Evolutionary conservation across 495 filamentous ascomycete genomes (phyloP), one percentile per base, ranked within the genome.

Genomic region (Schizothecium vesticola): DNA sequence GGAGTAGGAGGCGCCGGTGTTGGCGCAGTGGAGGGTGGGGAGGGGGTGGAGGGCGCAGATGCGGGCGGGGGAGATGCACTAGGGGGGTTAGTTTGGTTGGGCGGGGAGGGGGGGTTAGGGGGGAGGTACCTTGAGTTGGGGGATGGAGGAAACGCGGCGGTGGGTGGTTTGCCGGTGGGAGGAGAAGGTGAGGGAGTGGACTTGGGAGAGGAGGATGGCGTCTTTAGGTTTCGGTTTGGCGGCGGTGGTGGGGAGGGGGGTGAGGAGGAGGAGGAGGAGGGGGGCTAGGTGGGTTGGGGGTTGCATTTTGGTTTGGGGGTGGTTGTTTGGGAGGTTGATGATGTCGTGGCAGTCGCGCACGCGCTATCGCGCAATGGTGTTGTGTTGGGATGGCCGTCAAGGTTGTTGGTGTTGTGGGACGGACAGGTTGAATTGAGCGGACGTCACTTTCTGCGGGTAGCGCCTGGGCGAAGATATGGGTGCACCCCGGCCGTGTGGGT

Each of bases 21-120:
- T 99, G 65, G 84, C 89, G 82, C 95, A 99, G 67, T 92, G 92
- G 89, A 99, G 90, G 8, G 89, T 80, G 71, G 93, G 90, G 66
- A 96, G 79, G 25, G 86, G 77, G 80, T 95, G 91, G 31, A 92
- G 83, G 22, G 81, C 80, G 79, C 83, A 86, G 56, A 83, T 55
- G 25, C 83, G 85, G 16, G 82, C 86, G 51, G 88, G 85, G 13
- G 93, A 93, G 67, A 89, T 79, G 83, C 95, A 98, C 72, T 43
- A 3, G 33, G 33, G 12, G 33, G 33, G 13, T 36, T 36, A 36
- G 33, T 16, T 36, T 36, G 95, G 91, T 25, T 91, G 83, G 22
- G 81, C 79, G 79, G 83, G 85, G 51, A 81, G 36, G 26, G 83
- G 85, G 13, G 82, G 86, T 29, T 29, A 43, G 89, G 85, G 11